phyloP scores from a whole-genome alignment of 2,329 filamentous ascomycete genomes.

The Neonectria ditissima region DNA sequence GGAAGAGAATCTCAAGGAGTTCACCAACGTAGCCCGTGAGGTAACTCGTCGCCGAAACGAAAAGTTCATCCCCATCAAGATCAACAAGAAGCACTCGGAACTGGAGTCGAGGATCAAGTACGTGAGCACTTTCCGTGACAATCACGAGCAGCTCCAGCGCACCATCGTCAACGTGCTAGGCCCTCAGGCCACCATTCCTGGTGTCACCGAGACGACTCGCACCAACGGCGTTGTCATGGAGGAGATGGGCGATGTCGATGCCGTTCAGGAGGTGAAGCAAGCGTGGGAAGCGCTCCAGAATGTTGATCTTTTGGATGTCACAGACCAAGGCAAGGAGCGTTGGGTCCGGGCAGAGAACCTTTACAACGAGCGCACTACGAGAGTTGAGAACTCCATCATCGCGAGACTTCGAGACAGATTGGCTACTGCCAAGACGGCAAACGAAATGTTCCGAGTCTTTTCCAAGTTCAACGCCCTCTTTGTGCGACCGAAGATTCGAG shows the following conservation, averaged over 20 bases:
- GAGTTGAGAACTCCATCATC: slow-evolving; percentile 99
- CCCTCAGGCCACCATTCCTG: slow-evolving; percentile 71
- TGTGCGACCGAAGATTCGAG: slow-evolving; percentile 97
- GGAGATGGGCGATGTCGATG: slow-evolving; percentile 97
- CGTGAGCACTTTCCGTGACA: slow-evolving; percentile 92
- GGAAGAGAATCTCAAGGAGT: slow-evolving; percentile 97
- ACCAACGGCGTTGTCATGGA: slow-evolving; percentile 80
- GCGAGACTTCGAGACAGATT: slow-evolving; percentile 90
- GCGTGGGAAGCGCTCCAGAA: slow-evolving; percentile 95
- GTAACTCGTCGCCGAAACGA: slow-evolving; percentile 93
- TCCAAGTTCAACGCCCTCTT: slow-evolving; percentile 99
- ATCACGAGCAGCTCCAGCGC: slow-evolving; percentile 95
- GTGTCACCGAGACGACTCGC: slow-evolving; percentile 62
- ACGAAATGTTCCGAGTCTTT: slow-evolving; percentile 99
- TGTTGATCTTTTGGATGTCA: slow-evolving; percentile 94
- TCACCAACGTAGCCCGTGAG: slow-evolving; percentile 96
- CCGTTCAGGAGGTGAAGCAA: slow-evolving; percentile 94
- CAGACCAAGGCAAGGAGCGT: slow-evolving; percentile 85
- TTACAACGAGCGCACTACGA: slow-evolving; percentile 96
- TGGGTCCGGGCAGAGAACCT: slow-evolving; percentile 96
- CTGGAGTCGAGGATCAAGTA: slow-evolving; percentile 93
- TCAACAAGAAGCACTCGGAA: slow-evolving; percentile 86
- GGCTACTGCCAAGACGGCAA: slow-evolving; percentile 95
- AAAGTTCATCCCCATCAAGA: slow-evolving; percentile 99
- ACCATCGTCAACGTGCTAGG: slow-evolving; percentile 98